A percentile compares a stretch with the other conserved stretches of the same genome.
phyloP scores from a whole-genome alignment of 2,329 filamentous ascomycete genomes.

The Diaporthe citri region DNA sequence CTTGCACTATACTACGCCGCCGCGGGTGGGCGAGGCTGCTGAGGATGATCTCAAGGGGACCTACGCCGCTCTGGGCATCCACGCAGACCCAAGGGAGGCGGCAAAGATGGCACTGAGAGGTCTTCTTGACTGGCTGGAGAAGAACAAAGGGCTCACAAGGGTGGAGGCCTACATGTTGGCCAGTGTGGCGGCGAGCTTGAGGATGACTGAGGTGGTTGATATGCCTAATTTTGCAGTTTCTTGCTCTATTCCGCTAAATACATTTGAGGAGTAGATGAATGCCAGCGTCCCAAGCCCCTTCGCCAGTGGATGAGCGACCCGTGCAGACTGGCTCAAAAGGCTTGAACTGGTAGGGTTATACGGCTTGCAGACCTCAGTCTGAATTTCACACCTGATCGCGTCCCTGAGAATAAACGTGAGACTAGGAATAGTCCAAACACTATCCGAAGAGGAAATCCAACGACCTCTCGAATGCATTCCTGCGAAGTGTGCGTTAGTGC shows the following conservation, averaged over 20 bases:
- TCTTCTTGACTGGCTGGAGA: slow-evolving; percentile 62
- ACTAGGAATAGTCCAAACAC: background rate
- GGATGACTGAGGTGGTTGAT: slow-evolving; percentile 65
- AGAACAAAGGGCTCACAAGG: slow-evolving; percentile 58
- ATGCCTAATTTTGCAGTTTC: slow-evolving; percentile 66
- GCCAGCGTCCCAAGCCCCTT: background rate
- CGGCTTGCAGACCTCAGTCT: background rate
- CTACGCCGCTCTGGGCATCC: slow-evolving; percentile 68
- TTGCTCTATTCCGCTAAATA: slow-evolving; percentile 61
- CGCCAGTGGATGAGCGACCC: background rate
- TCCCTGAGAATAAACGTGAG: background rate
- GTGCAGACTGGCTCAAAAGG: background rate
- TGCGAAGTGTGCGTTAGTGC: slow-evolving; percentile 21
- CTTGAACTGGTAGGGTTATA: background rate
- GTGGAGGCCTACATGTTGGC: slow-evolving; percentile 66
- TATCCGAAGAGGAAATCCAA: slow-evolving; percentile 46
- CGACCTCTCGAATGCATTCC: slow-evolving; percentile 42
- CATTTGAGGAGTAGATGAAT: slow-evolving; percentile 53
- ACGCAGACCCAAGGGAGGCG: slow-evolving; percentile 61
- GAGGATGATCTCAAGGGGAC: slow-evolving; percentile 57
- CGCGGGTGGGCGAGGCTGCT: slow-evolving; percentile 52
- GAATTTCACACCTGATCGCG: background rate
- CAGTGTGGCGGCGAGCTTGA: slow-evolving; percentile 63
- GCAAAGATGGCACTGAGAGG: slow-evolving; percentile 60
- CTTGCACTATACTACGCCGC: slow-evolving; percentile 60